These are phyloP conservation scores for Kuraishia ogatae DNA, from an alignment of 805 yeast species.

Conservation along the genomic window DNA sequence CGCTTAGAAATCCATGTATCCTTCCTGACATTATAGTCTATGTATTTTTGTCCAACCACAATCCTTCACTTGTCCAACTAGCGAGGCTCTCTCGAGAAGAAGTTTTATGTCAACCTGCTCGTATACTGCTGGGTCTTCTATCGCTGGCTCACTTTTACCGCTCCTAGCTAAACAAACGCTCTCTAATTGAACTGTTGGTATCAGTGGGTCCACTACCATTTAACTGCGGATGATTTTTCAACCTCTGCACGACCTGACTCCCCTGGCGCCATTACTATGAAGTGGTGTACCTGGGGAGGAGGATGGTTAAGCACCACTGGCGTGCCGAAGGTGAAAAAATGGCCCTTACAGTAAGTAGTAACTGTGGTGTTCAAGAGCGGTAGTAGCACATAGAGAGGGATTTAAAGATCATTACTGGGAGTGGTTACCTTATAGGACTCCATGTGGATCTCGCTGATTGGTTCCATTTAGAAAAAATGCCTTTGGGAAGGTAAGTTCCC, in stretches of 20 bases:
- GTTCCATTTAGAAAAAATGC: background rate
- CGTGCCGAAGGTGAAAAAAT: background rate
- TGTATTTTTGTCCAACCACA: background rate
- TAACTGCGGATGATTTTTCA: background rate
- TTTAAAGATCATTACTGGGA: background rate
- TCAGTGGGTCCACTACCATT: background rate
- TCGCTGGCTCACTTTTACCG: background rate
- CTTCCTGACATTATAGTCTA: constrained; percentile 29
- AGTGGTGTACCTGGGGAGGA: background rate
- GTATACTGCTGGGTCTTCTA: background rate
- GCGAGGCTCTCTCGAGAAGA: background rate
- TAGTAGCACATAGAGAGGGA: background rate
- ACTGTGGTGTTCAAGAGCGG: background rate
- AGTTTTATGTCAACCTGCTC: background rate
- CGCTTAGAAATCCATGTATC: constrained; percentile 48
- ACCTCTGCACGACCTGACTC: background rate
- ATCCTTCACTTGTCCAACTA: background rate
- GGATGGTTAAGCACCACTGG: background rate
- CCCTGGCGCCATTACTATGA: too few relatives aligned
- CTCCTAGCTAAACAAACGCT: background rate
- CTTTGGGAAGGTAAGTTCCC: constrained; percentile 6
- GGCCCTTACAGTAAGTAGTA: background rate
- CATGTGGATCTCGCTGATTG: background rate
- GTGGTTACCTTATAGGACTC: too few relatives aligned
- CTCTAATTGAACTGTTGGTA: background rate